Conservation (phyloP, 2,329 filamentous ascomycete species). For the Aspergillus hortae region DNA sequence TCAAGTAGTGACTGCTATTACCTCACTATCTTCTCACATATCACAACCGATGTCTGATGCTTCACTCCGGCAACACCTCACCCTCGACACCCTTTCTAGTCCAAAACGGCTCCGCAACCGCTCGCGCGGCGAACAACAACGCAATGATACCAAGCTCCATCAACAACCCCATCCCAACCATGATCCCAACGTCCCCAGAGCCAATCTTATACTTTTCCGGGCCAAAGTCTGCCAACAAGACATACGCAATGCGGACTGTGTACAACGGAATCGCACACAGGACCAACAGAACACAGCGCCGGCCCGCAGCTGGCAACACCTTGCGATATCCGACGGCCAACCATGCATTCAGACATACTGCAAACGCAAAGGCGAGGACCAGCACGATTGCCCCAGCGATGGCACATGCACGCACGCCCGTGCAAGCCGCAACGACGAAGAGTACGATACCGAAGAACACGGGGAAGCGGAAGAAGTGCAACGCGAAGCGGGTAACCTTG, state of each 20-base stretch:
- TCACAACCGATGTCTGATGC: not conserved
- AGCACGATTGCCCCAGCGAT: conserved; percentile 19
- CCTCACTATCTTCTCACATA: not conserved
- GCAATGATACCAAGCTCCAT: conserved; percentile 23
- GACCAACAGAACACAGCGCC: conserved; percentile 17
- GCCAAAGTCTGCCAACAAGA: conserved; percentile 19
- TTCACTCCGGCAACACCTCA: not conserved
- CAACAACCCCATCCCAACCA: conserved; percentile 22
- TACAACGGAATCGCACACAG: conserved; percentile 19
- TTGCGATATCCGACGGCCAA: conserved; percentile 15
- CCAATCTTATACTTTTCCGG: conserved; percentile 14
- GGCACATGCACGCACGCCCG: conserved; percentile 14
- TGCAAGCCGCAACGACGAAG: conserved; percentile 18
- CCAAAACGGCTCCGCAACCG: conserved; percentile 20
- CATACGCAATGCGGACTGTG: conserved; percentile 19
- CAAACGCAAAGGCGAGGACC: conserved; percentile 20
- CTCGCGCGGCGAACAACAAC: conserved; percentile 18
- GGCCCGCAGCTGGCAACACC: conserved; percentile 15
- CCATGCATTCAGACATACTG: conserved; percentile 19
- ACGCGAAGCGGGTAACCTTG: conserved; percentile 15
- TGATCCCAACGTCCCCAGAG: conserved; percentile 13
- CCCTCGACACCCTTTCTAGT: not conserved
- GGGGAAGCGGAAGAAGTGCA: conserved; percentile 25
- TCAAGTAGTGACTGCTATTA: not conserved
- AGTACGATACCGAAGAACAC: conserved; percentile 21